These are phyloP conservation scores for Vanrija sp. DNA, from an alignment of 1,284 basidiomycete genomes.

Conservation along the genomic window DNA sequence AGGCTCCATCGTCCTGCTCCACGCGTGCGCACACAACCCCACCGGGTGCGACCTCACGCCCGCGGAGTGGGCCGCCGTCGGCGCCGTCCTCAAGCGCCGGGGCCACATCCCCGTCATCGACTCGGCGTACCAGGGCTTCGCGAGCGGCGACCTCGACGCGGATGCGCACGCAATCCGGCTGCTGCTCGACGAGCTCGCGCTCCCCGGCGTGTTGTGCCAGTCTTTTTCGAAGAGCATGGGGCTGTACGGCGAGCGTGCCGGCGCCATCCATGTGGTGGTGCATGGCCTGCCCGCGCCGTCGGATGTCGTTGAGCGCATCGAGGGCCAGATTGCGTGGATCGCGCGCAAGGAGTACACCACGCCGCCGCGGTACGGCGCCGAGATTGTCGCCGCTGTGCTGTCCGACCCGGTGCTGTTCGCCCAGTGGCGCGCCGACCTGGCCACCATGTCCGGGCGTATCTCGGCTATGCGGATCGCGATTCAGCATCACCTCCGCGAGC, in stretches of 20 bases:
- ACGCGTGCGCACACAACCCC: constrained; percentile 94
- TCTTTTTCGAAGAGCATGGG: constrained; percentile 96
- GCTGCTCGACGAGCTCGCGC: constrained; percentile 4
- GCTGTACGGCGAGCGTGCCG: constrained; percentile 1
- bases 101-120: constrained; percentile 91
- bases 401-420: too few relatives aligned
- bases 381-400: constrained; percentile 54
- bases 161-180: constrained; percentile 48
- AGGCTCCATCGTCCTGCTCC: constrained; percentile 78
- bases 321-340: constrained; percentile 77
- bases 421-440: too few relatives aligned
- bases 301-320: constrained; percentile 61
- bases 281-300: constrained; percentile 81
- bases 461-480: constrained; percentile 63
- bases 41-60: constrained; percentile 89
- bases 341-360: constrained; percentile 91
- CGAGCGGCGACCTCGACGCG: constrained; percentile 49
- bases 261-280: constrained; percentile 57
- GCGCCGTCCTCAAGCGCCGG: constrained; percentile 68
- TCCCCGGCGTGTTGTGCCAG: constrained; percentile 50
- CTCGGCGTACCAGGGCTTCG: constrained; percentile 75
- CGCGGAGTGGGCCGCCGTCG: constrained; percentile 80
- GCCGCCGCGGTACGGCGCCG: constrained; percentile 83
- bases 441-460: too few relatives aligned
- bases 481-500: constrained; percentile 68